Conservation (phyloP, 495 filamentous ascomycete genomes). For the Penicillium crystallinum region DNA sequence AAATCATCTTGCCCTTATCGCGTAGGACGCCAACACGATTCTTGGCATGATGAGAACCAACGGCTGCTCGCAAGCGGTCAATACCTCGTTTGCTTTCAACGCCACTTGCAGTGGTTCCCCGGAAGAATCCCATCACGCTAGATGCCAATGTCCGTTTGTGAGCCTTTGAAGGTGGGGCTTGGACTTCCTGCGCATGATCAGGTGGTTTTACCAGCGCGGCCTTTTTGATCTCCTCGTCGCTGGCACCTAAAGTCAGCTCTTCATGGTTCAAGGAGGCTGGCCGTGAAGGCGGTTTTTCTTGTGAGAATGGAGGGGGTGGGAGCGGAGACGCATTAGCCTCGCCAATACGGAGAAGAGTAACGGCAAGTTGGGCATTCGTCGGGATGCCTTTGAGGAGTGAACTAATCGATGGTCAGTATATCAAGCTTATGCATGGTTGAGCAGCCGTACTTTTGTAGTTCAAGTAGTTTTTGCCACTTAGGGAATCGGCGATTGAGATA, state of each 20-base stretch:
- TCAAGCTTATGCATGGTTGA: background rate
- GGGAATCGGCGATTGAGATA: conserved; percentile 64
- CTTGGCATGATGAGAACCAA: conserved; percentile 58
- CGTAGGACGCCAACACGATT: conserved; percentile 67
- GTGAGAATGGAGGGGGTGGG: conserved; percentile 64
- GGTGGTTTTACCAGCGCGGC: conserved; percentile 16
- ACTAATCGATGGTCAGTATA: conserved; percentile 28
- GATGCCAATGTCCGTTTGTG: conserved; percentile 39
- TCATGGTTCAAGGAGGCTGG: conserved; percentile 30
- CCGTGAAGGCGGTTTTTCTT: conserved; percentile 45
- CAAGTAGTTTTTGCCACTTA: conserved; percentile 70
- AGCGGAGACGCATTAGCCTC: conserved; percentile 76
- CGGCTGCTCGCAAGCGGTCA: conserved; percentile 60
- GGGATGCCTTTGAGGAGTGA: conserved; percentile 76
- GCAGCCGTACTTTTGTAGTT: conserved; percentile 55
- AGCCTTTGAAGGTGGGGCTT: background rate
- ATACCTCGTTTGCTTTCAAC: conserved; percentile 64
- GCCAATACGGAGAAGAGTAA: conserved; percentile 79
- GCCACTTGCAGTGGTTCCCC: conserved; percentile 58
- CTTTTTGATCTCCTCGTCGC: conserved; percentile 48
- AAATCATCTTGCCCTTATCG: conserved; percentile 28
- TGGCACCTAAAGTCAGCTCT: conserved; percentile 41
- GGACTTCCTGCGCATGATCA: background rate
- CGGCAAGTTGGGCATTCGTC: conserved; percentile 78
- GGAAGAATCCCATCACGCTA: conserved; percentile 61